These are phyloP conservation scores for Graphium sp. DNA, from an alignment of 2,329 filamentous ascomycete genomes.

Conservation along the genomic window DNA sequence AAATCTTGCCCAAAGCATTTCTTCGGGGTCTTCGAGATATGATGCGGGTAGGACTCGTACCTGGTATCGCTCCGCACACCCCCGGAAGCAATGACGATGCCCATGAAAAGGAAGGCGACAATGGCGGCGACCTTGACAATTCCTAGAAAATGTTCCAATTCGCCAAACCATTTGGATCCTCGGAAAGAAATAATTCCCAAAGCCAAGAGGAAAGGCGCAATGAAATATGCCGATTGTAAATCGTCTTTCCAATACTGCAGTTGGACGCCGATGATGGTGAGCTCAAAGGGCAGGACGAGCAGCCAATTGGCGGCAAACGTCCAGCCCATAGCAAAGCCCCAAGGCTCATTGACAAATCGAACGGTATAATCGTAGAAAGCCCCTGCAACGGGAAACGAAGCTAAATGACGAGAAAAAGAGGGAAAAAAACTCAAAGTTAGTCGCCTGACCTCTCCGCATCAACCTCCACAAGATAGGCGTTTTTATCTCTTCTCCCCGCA, in stretches of 20 bases:
- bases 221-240: constrained; percentile 11
- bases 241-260: constrained; percentile 12
- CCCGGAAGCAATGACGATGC: constrained; percentile 31
- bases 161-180: constrained; percentile 25
- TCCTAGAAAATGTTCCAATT: constrained; percentile 34
- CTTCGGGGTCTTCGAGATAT: too few relatives aligned
- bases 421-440: not conserved
- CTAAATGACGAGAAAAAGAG: constrained; percentile 6
- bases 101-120: constrained; percentile 38
- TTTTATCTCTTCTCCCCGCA: too few relatives aligned
- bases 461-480: too few relatives aligned
- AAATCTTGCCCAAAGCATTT: too few relatives aligned
- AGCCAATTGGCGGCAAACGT: constrained; percentile 19
- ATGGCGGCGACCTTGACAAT: constrained; percentile 32
- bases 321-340: constrained; percentile 22
- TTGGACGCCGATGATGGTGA: constrained; percentile 16
- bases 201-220: constrained; percentile 19
- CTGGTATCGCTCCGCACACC: constrained; percentile 24
- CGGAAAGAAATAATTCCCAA: constrained; percentile 24
- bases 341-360: constrained; percentile 17
- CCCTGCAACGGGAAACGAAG: constrained; percentile 15
- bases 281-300: constrained; percentile 18
- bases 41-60: too few relatives aligned
- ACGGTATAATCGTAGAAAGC: constrained; percentile 21
- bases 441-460: not conserved